phyloP scores from a whole-genome alignment of 1,284 basidiomycete genomes.

The Cryptococcus sp. region DNA sequence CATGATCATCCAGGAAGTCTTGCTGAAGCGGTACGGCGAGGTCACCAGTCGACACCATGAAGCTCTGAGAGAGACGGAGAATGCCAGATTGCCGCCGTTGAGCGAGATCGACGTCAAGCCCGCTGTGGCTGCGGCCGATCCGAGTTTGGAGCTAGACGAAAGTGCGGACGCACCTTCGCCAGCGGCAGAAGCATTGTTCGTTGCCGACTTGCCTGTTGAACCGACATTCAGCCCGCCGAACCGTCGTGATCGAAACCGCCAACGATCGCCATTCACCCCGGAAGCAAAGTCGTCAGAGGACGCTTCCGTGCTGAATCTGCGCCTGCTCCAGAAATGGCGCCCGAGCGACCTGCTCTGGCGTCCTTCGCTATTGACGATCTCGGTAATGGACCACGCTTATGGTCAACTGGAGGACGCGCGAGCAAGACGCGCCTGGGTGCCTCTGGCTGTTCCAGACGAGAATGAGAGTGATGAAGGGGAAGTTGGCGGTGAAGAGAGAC shows the following conservation, averaged over 20 bases:
- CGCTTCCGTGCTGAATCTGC: constrained; percentile 11
- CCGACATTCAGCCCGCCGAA: constrained; percentile 29
- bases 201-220: constrained; percentile 15
- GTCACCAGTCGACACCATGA: constrained; percentile 24
- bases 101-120: not conserved
- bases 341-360: constrained; percentile 47
- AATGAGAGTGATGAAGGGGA: constrained; percentile 10
- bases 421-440: constrained; percentile 14
- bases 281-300: constrained; percentile 6
- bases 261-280: constrained; percentile 12
- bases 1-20: constrained; percentile 75
- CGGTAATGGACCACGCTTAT: constrained; percentile 40
- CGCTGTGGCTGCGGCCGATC: not conserved
- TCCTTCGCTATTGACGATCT: constrained; percentile 33
- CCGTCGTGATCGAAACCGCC: constrained; percentile 26
- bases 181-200: not conserved
- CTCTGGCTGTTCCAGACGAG: constrained; percentile 11
- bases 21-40: constrained; percentile 64
- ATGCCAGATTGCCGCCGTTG: not conserved
- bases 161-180: not conserved
- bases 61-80: constrained; percentile 23
- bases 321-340: constrained; percentile 38
- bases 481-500: not conserved
- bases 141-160: not conserved
- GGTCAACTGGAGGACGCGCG: constrained; percentile 34